Evolutionary conservation across 225 moss, liverwort and hornwort genomes (phyloP).

Genomic region (Marchantia polymorpha): DNA sequence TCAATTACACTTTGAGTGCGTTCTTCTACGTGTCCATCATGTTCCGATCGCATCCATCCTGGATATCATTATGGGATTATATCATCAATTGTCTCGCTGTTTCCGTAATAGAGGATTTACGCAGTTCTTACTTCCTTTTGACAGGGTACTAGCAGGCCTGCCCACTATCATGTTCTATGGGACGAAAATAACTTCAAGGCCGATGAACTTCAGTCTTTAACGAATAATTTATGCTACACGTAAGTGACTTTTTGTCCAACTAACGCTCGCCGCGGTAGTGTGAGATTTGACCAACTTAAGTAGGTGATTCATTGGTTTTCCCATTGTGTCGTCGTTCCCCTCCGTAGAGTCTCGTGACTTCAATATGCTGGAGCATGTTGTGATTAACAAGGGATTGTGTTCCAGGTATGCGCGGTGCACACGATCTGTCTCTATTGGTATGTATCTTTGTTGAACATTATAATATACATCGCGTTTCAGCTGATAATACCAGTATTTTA

Average conservation of each 20-base stretch:
- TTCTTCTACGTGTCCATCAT: too few species aligned
- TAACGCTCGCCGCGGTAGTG: background rate
- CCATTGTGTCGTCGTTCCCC: background rate
- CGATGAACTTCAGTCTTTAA: constrained; percentile 74
- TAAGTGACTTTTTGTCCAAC: constrained; percentile 18
- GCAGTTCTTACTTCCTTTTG: background rate
- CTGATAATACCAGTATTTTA: too few species aligned
- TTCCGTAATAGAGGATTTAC: too few species aligned
- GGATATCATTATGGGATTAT: background rate
- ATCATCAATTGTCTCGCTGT: too few species aligned
- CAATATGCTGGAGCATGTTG: background rate
- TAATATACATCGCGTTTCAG: too few species aligned
- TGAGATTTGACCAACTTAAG: background rate
- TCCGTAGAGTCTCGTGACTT: background rate
- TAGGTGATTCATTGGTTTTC: too few species aligned
- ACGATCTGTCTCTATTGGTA: constrained; percentile 93
- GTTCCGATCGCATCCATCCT: too few species aligned
- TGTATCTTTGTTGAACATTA: too few species aligned
- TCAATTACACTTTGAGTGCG: too few species aligned
- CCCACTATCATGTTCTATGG: constrained; percentile 93
- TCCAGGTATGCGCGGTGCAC: constrained; percentile 92
- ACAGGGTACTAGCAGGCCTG: constrained; percentile 93
- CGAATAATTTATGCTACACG: constrained; percentile 95
- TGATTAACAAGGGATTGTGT: background rate
- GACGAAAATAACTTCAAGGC: constrained; percentile 94